A percentile compares a stretch with the other conserved stretches of the same genome.
Evolutionary conservation across 805 yeast species (phyloP).

Genomic region (Kazachstania kunashirensis): DNA sequence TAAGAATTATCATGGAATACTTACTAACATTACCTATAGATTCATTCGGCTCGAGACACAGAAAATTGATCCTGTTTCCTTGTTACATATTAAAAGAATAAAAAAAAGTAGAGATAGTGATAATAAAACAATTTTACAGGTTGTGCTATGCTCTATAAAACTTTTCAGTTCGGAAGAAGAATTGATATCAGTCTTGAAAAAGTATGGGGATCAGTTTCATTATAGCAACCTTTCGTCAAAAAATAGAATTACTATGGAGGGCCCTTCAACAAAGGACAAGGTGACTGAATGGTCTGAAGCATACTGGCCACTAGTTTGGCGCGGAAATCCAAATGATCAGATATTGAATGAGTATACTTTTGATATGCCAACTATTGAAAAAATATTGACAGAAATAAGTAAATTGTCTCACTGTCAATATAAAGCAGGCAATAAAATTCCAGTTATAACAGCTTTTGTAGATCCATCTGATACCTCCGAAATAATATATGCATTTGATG

Average conservation of each 20-base stretch:
- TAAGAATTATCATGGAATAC: not conserved
- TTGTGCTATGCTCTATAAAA: constrained; percentile 40
- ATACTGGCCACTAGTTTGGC: constrained; percentile 90
- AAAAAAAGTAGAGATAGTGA: constrained; percentile 26
- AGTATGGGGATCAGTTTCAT: constrained; percentile 6
- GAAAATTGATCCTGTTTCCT: constrained; percentile 21
- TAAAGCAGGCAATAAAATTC: constrained; percentile 21
- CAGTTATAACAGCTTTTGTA: constrained; percentile 55
- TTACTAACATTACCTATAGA: constrained; percentile 5
- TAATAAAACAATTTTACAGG: constrained; percentile 9
- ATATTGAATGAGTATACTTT: constrained; percentile 46
- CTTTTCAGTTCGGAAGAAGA: constrained; percentile 24
- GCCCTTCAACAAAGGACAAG: constrained; percentile 66
- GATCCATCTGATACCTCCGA: constrained; percentile 40
- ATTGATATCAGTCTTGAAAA: constrained; percentile 16
- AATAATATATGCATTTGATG: constrained; percentile 31
- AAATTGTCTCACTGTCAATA: constrained; percentile 15
- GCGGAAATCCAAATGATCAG: constrained; percentile 79
- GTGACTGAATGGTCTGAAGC: constrained; percentile 53
- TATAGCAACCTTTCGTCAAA: constrained; percentile 15
- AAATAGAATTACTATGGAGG: constrained; percentile 43
- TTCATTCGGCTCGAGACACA: constrained; percentile 22
- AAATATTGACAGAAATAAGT: constrained; percentile 26
- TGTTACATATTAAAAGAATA: constrained; percentile 44
- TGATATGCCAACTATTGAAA: constrained; percentile 37